Base-by-base conservation (phyloP, 768 basidiomycete species). In the Scleroderma bovista region DNA sequence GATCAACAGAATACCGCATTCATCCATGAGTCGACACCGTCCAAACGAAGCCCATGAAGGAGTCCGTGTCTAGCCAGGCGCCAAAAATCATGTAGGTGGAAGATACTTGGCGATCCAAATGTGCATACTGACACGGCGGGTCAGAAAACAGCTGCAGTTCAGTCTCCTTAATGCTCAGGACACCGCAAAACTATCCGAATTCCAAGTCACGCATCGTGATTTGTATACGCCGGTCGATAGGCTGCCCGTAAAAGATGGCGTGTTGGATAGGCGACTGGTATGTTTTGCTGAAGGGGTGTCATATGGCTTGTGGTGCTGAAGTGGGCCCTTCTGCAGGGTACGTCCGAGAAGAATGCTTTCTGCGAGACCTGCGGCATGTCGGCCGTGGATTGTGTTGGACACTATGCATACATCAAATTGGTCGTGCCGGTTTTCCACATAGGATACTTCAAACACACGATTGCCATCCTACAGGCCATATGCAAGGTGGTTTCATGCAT, bases 351-450 rank as follows among this genome's bases (percentile, higher is more conserved):
- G 74, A 80, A 75, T 51, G 80, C 87, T 23, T 87, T 84, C 62
- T 99, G 96, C 69, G 90, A 94, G 68, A 99, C 96, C 0, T 99
- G 96, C 61, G 92, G 92, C 8, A 81, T 93, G 54, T 84, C 80
- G 16, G 84, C 91, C 24, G 88, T 93, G 3, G 92, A 96, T 53
- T 99, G 96, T 64, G 94, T 96, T 20, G 96, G 96, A 1, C 96
- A 99, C 68, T 98, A 96, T 65, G 94, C 94, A 5, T 98, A 98
- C 70, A 97, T 99, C 72, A 97, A 96, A 69, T 78, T 99, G 38
- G 83, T 87, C 29, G 84, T 99, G 17, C 96, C 96, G 0, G 94
- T 98, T 17, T 99, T 98, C 67, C 96, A 99, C 65, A 92, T 98
- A 50, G 96, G 96, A 7, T 99, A 92, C 69, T 98, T 99, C 75